Evolutionary conservation across 495 filamentous ascomycete genomes (phyloP).

Genomic region (Trichoderma parareesei): DNA sequence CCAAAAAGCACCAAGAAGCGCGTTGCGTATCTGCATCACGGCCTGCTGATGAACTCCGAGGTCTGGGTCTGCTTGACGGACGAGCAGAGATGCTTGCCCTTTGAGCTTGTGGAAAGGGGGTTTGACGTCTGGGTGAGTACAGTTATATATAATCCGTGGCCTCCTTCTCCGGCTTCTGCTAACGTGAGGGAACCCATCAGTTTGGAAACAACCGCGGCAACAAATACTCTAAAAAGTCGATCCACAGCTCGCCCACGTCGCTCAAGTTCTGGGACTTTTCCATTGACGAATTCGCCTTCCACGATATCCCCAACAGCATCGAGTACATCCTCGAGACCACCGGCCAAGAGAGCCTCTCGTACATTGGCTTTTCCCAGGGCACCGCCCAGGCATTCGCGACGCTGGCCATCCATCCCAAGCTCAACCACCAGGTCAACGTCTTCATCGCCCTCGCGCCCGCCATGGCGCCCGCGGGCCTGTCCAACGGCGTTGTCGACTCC

Average conservation of each 20-base stretch:
- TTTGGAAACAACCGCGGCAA: conserved; percentile 96
- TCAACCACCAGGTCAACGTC: conserved; percentile 91
- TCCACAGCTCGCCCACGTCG: conserved; percentile 61
- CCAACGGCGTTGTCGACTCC: conserved; percentile 80
- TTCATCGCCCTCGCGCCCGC: conserved; percentile 97
- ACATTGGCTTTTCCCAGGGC: conserved; percentile 94
- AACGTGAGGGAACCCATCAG: conserved; percentile 25
- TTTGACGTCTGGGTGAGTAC: conserved; percentile 88
- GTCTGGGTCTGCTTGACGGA: conserved; percentile 95
- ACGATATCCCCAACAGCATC: conserved; percentile 94
- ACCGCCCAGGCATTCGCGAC: conserved; percentile 95
- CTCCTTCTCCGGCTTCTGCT: too few species aligned
- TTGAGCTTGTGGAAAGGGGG: conserved; percentile 80
- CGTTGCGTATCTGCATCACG: conserved; percentile 93
- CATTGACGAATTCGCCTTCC: conserved; percentile 95
- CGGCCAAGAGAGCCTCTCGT: conserved; percentile 74
- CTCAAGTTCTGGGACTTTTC: conserved; percentile 92
- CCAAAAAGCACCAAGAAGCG: conserved; percentile 65
- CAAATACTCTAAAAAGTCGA: conserved; percentile 95
- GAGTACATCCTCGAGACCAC: conserved; percentile 83
- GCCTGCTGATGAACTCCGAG: conserved; percentile 96
- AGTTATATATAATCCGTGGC: too few species aligned
- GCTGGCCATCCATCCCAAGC: conserved; percentile 81
- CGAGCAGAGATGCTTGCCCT: conserved; percentile 74
- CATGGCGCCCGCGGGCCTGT: conserved; percentile 89